These are phyloP conservation scores for Fraxinus xanthoxyloides DNA, from an alignment of 305 asterid genomes.

Conservation along the genomic window DNA sequence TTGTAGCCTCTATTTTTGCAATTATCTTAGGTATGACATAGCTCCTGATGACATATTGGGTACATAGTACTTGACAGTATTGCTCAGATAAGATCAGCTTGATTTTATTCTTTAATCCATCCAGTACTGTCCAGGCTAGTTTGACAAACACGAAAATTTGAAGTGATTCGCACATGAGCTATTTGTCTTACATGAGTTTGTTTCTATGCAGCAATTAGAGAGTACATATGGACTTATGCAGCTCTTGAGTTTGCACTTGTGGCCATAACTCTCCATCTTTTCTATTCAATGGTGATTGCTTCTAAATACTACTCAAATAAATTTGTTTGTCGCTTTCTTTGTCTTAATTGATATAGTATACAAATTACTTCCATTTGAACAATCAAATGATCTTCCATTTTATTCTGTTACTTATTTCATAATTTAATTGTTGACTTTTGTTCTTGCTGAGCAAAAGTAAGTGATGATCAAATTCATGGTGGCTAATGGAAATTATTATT, in stretches of 20 bases:
- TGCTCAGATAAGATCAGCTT: neutral
- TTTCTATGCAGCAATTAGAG: constrained; percentile 62
- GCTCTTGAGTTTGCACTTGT: constrained; percentile 78
- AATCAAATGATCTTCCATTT: neutral
- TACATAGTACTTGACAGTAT: neutral
- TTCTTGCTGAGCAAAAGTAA: neutral
- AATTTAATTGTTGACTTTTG: neutral
- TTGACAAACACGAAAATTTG: neutral
- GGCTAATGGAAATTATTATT: neutral
- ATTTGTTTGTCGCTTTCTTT: neutral
- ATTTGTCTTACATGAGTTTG: constrained; percentile 15
- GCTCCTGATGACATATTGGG: neutral
- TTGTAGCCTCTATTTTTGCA: constrained; percentile 66
- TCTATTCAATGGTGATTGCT: constrained; percentile 62
- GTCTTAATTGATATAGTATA: neutral
- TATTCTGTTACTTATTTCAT: neutral
- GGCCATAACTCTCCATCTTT: constrained; percentile 56
- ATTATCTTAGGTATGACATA: constrained; percentile 53
- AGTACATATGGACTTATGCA: constrained; percentile 77
- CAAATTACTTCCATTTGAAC: neutral
- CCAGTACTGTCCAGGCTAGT: neutral
- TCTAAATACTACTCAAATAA: neutral
- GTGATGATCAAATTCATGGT: neutral
- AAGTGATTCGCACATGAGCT: neutral
- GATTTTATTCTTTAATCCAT: neutral